phyloP scores from a whole-genome alignment of 2,329 filamentous ascomycete species.

The Tolypocladium album region DNA sequence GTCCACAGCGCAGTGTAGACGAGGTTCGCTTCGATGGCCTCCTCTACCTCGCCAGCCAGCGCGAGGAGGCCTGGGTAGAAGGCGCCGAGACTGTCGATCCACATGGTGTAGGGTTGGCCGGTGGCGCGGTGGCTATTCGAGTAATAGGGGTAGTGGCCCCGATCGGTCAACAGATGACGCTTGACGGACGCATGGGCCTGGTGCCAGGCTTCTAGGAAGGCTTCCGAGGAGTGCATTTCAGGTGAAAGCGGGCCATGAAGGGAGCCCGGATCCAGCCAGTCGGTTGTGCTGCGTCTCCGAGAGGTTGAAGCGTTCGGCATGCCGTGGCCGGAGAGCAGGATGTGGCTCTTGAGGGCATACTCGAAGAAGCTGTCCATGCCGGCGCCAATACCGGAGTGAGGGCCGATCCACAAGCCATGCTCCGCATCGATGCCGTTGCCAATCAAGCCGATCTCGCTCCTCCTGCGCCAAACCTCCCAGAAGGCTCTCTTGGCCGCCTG shows the following conservation, averaged over 20 bases:
- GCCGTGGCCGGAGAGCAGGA: constrained; percentile 71
- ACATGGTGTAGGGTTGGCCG: constrained; percentile 78
- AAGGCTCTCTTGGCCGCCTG: constrained; percentile 84
- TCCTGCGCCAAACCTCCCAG: constrained; percentile 88
- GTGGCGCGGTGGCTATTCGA: constrained; percentile 82
- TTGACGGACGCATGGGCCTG: constrained; percentile 80
- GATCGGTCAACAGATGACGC: constrained; percentile 75
- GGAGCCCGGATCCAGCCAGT: constrained; percentile 53
- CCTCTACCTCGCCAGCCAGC: constrained; percentile 79
- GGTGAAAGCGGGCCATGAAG: constrained; percentile 49
- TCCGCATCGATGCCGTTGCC: constrained; percentile 90
- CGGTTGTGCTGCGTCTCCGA: constrained; percentile 28
- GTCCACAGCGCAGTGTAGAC: constrained; percentile 92
- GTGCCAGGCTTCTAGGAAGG: constrained; percentile 76
- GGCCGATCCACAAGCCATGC: constrained; percentile 76
- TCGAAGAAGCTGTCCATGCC: constrained; percentile 98
- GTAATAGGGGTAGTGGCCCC: constrained; percentile 77
- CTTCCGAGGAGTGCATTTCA: constrained; percentile 60
- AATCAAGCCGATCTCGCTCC: constrained; percentile 77
- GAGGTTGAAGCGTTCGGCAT: constrained; percentile 36
- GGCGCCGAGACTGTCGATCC: constrained; percentile 92
- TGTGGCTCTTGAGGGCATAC: constrained; percentile 90
- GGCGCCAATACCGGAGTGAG: constrained; percentile 88
- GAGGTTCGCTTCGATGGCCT: constrained; percentile 81
- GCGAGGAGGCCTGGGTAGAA: constrained; percentile 88